Base-by-base conservation (phyloP, 331 rosid genomes). In the Arachis monticola region DNA sequence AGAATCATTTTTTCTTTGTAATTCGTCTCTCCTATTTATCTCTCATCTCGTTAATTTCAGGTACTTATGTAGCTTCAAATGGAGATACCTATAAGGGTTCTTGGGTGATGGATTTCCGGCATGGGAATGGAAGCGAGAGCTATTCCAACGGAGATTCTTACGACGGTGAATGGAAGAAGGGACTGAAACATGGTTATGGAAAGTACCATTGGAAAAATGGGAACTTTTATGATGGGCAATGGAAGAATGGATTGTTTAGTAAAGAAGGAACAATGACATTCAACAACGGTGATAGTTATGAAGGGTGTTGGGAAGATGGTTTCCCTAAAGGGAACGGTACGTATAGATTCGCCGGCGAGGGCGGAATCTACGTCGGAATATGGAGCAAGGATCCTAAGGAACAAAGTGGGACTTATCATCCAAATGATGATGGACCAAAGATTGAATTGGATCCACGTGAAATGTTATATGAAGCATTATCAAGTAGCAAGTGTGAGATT, bases 161-260 rank as follows among this genome's bases (percentile, higher is more conserved):
- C 53, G 97, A 92, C 67, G 99, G 99, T 1, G 97, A 92, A 59
- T 94, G 99, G 99, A 77, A 85, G 17, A 81, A 90, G n/a, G 97
- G 99, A 10, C 74, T 86, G 68, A 92, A 88, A 53, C 84, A 88
- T 59, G 99, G 99, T 0, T 88, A 90, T 8, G 99, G 99, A 1
- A 78, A 91, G 78, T 94, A 94, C 63, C 97, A 90, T 46, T 94
- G 99, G 99, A 85, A 82, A 75, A 90, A 83, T 71, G 97, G 94
- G 79, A 86, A 88, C 32, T 87, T 80, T 60, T 94, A 90, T 27
- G 76, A 84, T 45, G 99, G 99, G 5, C 89, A 90, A 3, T 94
- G 97, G 97, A 87, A 42, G 61, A 78, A 48, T 73, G 99, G 97
- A 6, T 52, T 79, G 82, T 80, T 94, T 60, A 65, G 82, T 82